These are phyloP conservation scores for Trichosporon sp. DNA, from an alignment of 1,284 basidiomycete species.

Conservation along the genomic window DNA sequence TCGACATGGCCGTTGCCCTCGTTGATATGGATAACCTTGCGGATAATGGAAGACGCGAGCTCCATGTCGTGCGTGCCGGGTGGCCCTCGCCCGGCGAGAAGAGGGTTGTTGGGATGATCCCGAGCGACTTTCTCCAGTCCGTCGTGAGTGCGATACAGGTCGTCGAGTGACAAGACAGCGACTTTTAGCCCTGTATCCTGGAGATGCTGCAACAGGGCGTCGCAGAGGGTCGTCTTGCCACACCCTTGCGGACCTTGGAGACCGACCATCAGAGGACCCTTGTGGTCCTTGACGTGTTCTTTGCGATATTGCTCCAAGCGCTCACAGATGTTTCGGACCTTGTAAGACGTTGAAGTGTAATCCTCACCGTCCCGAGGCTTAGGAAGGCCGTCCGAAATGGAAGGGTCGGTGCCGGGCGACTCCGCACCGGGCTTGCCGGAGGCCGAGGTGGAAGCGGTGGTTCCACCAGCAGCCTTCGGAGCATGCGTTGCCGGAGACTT, in stretches of 20 bases:
- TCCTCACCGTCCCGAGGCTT: slow-evolving; percentile 23
- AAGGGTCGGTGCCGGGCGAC: not conserved
- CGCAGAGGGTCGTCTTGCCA: slow-evolving; percentile 39
- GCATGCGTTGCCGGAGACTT: not conserved
- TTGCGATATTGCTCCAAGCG: not conserved
- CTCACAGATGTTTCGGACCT: slow-evolving; percentile 31
- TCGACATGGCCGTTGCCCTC: slow-evolving; percentile 3
- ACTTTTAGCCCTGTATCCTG: slow-evolving; percentile 17
- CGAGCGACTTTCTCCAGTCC: slow-evolving; percentile 29
- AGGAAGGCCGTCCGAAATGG: slow-evolving; percentile 5
- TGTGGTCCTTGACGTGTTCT: slow-evolving; percentile 20
- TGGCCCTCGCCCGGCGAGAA: slow-evolving; percentile 41
- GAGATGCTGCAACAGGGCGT: slow-evolving; percentile 27
- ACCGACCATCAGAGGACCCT: slow-evolving; percentile 21
- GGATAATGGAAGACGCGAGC: slow-evolving; percentile 3
- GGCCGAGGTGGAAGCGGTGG: not conserved
- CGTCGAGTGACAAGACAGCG: slow-evolving; percentile 39
- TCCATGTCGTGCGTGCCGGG: slow-evolving; percentile 42
- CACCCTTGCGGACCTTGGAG: slow-evolving; percentile 22
- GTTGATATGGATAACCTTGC: slow-evolving; percentile 12
- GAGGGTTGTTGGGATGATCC: slow-evolving; percentile 32
- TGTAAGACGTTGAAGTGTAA: slow-evolving; percentile 34
- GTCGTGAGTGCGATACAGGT: slow-evolving; percentile 36
- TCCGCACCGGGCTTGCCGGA: not conserved
- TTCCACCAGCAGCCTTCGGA: not conserved